Conservation (phyloP, 345 rosid species). For the Syzygium oleosum region DNA sequence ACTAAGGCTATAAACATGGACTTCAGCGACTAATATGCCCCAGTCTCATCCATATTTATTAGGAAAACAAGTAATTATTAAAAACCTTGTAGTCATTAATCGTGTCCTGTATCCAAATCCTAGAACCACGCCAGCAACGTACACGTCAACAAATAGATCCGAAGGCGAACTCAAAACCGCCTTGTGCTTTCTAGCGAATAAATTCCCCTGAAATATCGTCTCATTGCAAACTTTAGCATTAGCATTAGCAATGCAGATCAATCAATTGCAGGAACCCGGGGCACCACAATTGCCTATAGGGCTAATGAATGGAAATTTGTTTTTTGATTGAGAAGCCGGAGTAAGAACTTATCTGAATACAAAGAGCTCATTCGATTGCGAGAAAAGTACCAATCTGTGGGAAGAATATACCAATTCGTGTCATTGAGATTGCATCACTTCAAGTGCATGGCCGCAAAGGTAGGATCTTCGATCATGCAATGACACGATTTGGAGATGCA, state of each 20-base stretch:
- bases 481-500: neutral
- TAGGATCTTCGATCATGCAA: neutral
- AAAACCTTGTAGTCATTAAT: neutral
- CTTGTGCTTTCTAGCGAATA: neutral
- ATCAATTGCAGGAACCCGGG: fast-evolving
- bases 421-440: neutral
- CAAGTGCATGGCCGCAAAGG: neutral
- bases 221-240: neutral
- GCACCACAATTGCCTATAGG: neutral
- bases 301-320: neutral
- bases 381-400: neutral
- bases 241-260: neutral
- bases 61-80: neutral
- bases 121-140: neutral
- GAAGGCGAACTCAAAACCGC: neutral
- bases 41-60: neutral
- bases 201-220: neutral
- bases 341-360: neutral
- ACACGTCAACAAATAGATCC: neutral
- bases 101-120: neutral
- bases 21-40: neutral
- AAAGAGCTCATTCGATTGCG: neutral
- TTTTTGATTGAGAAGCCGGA: neutral
- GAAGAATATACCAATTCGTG: neutral
- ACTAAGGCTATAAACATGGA: neutral